phyloP scores from a whole-genome alignment of 345 rosid genomes.

The Garcia nutans region DNA sequence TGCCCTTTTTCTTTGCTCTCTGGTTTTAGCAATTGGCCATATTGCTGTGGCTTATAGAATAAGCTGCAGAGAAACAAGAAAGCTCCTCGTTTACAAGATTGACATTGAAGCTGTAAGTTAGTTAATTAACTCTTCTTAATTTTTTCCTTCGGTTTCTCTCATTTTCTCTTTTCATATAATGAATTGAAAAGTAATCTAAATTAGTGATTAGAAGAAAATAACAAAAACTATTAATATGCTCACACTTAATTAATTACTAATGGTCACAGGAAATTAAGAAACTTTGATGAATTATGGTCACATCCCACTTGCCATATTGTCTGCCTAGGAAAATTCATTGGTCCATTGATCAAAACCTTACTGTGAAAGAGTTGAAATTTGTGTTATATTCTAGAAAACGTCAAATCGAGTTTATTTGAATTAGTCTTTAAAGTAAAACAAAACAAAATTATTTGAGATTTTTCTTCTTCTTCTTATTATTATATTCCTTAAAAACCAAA shows the following conservation, averaged over 20 bases:
- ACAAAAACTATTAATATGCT: background rate
- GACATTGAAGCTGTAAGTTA: conserved; percentile 93
- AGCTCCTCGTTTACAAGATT: conserved; percentile 87
- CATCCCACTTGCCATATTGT: background rate
- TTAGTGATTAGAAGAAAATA: background rate
- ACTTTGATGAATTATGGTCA: conserved; percentile 5
- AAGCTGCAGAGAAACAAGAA: conserved; percentile 87
- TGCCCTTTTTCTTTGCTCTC: conserved; percentile 66
- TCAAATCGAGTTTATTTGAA: conserved; percentile 16
- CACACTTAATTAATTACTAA: background rate
- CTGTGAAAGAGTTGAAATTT: conserved; percentile 5
- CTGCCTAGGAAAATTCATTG: background rate
- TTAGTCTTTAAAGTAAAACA: background rate
- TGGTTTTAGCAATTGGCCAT: conserved; percentile 67
- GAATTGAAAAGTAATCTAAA: background rate
- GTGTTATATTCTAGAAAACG: conserved; percentile 32
- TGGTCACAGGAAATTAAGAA: conserved; percentile 6
- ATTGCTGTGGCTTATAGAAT: conserved; percentile 73
- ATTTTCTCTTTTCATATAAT: background rate
- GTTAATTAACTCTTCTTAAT: conserved; percentile 4
- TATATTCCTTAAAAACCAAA: too few relatives aligned
- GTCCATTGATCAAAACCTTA: conserved; percentile 12
- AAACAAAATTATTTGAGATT: too few relatives aligned
- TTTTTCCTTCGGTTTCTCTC: background rate
- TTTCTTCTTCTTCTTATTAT: too few relatives aligned